Evolutionary conservation across 2,329 filamentous ascomycete genomes (phyloP).

Genomic region (Chaetothyriales sp.): DNA sequence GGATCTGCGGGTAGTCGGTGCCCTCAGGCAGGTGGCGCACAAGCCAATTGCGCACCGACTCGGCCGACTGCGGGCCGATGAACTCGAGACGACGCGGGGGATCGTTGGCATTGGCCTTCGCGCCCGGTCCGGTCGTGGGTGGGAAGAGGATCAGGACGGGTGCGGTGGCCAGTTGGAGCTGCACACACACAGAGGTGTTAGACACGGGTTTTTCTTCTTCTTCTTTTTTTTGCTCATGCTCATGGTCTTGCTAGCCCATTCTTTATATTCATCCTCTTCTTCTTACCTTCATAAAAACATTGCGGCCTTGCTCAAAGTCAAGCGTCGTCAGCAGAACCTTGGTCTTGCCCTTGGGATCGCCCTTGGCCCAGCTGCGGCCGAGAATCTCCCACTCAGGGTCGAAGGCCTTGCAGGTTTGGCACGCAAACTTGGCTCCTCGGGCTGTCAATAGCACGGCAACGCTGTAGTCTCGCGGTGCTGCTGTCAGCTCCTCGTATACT

Average conservation of each 20-base stretch:
- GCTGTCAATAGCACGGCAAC: conserved; percentile 75
- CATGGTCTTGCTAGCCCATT: neutral
- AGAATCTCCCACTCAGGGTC: conserved; percentile 88
- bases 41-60: conserved; percentile 66
- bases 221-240: neutral
- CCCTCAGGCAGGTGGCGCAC: conserved; percentile 61
- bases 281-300: conserved; percentile 68
- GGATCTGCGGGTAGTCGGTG: conserved; percentile 55
- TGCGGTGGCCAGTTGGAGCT: conserved; percentile 89
- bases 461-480: conserved; percentile 67
- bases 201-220: neutral
- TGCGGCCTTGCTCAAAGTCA: conserved; percentile 74
- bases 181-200: conserved; percentile 6
- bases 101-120: conserved; percentile 45
- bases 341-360: conserved; percentile 59
- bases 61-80: conserved; percentile 58
- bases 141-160: conserved; percentile 79
- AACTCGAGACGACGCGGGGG: conserved; percentile 70
- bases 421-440: conserved; percentile 67
- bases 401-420: conserved; percentile 74
- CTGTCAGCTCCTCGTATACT: conserved; percentile 60
- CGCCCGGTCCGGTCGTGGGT: conserved; percentile 67
- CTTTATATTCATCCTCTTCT: neutral
- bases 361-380: conserved; percentile 71
- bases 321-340: conserved; percentile 66